Base-by-base conservation (phyloP, 2,329 filamentous ascomycete species). In the Claviceps monticola region DNA sequence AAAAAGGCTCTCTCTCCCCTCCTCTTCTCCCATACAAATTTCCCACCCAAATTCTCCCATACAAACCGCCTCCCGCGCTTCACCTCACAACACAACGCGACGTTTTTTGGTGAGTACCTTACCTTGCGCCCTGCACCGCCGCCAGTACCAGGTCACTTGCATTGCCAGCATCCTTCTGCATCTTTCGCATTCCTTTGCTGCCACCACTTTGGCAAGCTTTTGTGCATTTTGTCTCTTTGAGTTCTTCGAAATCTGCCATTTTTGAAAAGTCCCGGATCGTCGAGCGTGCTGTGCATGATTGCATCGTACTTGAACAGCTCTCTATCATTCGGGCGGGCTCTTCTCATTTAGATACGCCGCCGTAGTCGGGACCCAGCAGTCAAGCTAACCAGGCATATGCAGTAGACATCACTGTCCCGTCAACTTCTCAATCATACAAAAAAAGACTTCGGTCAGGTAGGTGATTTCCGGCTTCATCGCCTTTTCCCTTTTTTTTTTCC, bases 11-110 rank as follows among this genome's bases (percentile, higher is more conserved):
- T 71, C 71, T 71, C 61, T 43, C 41, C 41, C 68, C 65, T 70
- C 74, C 72, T 75, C 74, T 74, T 74, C 71, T 76, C 74, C 73
- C 76, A 79, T 78, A 79, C 76, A 79, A 77, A 74, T 71, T 70
- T 73, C 70, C 70, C 73, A 75, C 68, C 69, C 65, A 74, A 76
- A 71, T 67, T 67, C 63, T 73, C 70, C 68, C 71, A 73, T 72
- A 75, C 71, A 75, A 72, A 70, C 62, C 39, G 51, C 59, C 57
- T 58, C 65, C 50, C 67, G 62, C 65, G 59, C 21, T 66, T 67
- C 63, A 66, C 65, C 66, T 71, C 70, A 65, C 65, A 68, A 69
- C 63, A 70, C 67, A 68, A 19, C 41, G 41, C 41, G 17, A 23
- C 41, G 17, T 43, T 26, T 56, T 63, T 59, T 64, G 68, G 77